Percentiles rank a stretch among this genome's conserved stretches.
Evolutionary conservation across 371 early-diverging fungal genomes (phyloP).

Genomic region (Umbelopsis sp.): DNA sequence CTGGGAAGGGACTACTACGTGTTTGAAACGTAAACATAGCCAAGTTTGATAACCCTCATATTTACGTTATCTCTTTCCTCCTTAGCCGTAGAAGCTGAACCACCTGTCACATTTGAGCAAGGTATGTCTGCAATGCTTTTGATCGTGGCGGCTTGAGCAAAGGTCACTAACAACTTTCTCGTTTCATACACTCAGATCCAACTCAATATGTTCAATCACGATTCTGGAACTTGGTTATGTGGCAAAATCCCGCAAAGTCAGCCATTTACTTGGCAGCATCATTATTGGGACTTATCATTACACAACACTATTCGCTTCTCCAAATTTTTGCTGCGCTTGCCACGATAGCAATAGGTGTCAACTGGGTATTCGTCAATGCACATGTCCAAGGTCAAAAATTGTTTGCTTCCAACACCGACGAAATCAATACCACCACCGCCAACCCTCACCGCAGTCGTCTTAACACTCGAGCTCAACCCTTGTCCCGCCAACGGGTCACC

Average conservation of each 20-base stretch:
- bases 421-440: conserved; percentile 33
- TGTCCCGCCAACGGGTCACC: not conserved
- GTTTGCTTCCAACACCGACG: conserved; percentile 44
- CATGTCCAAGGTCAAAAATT: conserved; percentile 48
- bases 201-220: conserved; percentile 48
- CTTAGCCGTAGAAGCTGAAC: not conserved
- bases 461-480: conserved; percentile 21
- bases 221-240: conserved; percentile 53
- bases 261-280: conserved; percentile 37
- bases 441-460: conserved; percentile 41
- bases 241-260: conserved; percentile 57
- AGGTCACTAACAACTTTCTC: too few species aligned
- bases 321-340: conserved; percentile 54
- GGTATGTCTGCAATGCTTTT: not conserved
- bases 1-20: not conserved
- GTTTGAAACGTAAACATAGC: not conserved
- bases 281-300: conserved; percentile 45
- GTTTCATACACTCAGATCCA: conserved; percentile 32
- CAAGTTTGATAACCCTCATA: not conserved
- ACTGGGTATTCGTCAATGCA: conserved; percentile 58
- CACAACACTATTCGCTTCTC: conserved; percentile 60
- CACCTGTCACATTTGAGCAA: conserved; percentile 16
- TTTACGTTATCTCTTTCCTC: not conserved
- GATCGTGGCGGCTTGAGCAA: not conserved
- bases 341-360: conserved; percentile 52